A percentile compares a stretch with the other conserved stretches of the same genome.
Conservation (phyloP, 148 eudicot species). For the Rhododendron kiyosumense region DNA sequence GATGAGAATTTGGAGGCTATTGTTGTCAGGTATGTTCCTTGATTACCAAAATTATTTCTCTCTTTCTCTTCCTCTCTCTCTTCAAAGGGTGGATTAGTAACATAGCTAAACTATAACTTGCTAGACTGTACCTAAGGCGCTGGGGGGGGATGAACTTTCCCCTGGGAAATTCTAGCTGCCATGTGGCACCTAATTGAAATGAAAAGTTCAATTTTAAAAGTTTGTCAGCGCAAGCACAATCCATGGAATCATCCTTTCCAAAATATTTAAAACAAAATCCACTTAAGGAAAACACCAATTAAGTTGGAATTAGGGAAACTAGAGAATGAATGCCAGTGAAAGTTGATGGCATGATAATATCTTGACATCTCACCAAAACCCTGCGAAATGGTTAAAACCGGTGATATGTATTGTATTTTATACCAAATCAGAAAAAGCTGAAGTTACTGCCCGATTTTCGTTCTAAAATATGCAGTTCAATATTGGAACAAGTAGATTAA, state of each 20-base stretch:
- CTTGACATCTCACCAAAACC: neutral
- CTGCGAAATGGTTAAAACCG: neutral
- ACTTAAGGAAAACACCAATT: neutral
- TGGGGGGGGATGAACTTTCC: no score
- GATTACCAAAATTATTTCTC: neutral
- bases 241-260: neutral
- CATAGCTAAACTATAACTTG: neutral
- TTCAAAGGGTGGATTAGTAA: neutral
- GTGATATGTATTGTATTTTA: neutral
- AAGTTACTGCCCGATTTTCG: neutral
- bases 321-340: neutral
- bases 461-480: neutral
- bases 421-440: neutral
- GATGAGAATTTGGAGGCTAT: constrained; percentile 92
- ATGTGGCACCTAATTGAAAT: neutral
- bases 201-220: neutral
- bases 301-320: neutral
- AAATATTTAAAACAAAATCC: neutral
- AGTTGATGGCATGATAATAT: neutral
- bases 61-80: neutral
- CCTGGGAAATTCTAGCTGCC: neutral
- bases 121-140: neutral
- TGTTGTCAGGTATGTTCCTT: constrained; percentile 66
- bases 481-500: neutral
- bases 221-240: neutral